phyloP scores from a whole-genome alignment of 192 early-diverging fungal genomes.

The Backusella westeae region DNA sequence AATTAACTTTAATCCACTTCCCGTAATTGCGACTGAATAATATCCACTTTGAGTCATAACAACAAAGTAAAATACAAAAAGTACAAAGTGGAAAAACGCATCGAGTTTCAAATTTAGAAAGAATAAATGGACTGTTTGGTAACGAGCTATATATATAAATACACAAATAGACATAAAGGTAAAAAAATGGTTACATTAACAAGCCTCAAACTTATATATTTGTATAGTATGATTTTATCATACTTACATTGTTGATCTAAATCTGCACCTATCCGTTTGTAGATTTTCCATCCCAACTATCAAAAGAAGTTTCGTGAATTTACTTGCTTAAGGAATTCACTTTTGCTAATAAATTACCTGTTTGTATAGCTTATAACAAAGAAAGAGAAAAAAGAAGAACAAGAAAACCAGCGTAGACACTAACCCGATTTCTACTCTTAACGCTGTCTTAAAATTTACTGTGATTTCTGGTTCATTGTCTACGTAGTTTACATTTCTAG shows the following conservation, averaged over 20 bases:
- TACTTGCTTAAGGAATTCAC: neutral
- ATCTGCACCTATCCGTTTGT: constrained; percentile 20
- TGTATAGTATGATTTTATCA: neutral
- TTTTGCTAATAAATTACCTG: neutral
- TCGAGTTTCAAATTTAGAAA: constrained; percentile 26
- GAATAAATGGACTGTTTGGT: constrained; percentile 14
- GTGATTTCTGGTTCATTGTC: neutral
- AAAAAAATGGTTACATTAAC: neutral
- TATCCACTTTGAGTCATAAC: constrained; percentile 20
- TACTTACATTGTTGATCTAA: constrained; percentile 16
- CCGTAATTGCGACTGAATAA: neutral
- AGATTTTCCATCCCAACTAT: constrained; percentile 23
- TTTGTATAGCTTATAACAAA: neutral
- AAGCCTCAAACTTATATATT: neutral
- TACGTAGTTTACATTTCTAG: neutral
- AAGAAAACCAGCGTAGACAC: neutral
- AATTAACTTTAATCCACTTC: neutral
- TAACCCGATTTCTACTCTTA: neutral
- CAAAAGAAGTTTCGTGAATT: neutral
- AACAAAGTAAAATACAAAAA: constrained; percentile 19
- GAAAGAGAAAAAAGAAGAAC: neutral
- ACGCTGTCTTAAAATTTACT: neutral
- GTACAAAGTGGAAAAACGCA: constrained; percentile 17
- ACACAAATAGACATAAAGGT: neutral
- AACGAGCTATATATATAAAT: constrained; percentile 5